Evolutionary conservation across 108 stramenopile genomes (phyloP), one percentile per base, ranked within the genome.

Genomic region (Ochromonas danica): DNA sequence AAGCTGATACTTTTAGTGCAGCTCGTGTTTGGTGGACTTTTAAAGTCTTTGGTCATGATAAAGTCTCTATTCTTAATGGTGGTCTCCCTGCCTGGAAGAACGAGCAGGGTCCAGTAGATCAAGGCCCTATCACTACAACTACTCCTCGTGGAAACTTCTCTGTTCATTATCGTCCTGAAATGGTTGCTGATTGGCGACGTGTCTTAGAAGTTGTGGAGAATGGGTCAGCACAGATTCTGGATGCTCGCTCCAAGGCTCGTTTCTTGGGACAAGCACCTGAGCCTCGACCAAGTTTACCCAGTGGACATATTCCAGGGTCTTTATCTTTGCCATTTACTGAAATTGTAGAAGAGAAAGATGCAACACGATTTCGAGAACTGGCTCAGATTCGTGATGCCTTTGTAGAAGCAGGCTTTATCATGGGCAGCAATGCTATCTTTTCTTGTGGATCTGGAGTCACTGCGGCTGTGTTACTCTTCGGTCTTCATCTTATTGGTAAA

Each of bases 1-100:
- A 82, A 31, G 36, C 79, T 40, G 80, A 82, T 6, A 70, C 67
- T 42, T 85, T 86, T 82, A 82, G 81, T 17, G 84, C 83, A 1
- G 78, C 86, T 28, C 81, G 86, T 6, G 84, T 84, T 38, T 86
- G 86, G 86, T 86, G 86, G 86, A 85, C 84, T 0, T 85, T 85
- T 78, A 30, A 81, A 3, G 22, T 78, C 36, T 85, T 85, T 40
- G 81, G 81, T 1, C 85, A 85, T 78, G 62, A 85, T 61, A 42
- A 39, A 41, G 85, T 82, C 6, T 84, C 79, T 40, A 61, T 86
- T 2, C 75, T 86, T 10, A 14, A 86, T 61, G 86, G 86, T 35
- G 86, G 86, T 1, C 79, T 86, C 38, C 79, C 62, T 2, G 86
- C 83, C 28, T 86, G 86, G 86, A 61, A 80, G 35, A 80, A 79